A percentile compares a stretch with the other conserved stretches of the same genome.
These are phyloP conservation scores for Chalciporus piperatus DNA, from an alignment of 768 basidiomycete genomes.

Conservation along the genomic window DNA sequence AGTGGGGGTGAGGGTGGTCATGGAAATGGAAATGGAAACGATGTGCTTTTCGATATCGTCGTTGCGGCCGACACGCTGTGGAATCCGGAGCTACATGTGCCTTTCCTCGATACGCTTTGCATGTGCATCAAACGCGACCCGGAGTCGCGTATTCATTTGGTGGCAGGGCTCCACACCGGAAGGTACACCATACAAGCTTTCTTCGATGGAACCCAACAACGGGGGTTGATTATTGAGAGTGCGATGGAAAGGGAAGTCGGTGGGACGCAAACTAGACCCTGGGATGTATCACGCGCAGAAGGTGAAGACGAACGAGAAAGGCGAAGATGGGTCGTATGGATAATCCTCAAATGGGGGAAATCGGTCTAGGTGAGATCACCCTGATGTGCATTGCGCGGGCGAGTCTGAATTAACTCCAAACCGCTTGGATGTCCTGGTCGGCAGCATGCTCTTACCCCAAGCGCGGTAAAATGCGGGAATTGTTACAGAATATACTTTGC, in stretches of 20 bases:
- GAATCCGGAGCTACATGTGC: constrained; percentile 59
- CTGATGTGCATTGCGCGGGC: neutral
- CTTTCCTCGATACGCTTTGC: constrained; percentile 53
- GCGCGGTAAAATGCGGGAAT: no score
- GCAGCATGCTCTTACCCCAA: no score
- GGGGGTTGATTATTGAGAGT: constrained; percentile 46
- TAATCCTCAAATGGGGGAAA: constrained; percentile 49
- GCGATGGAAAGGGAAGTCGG: constrained; percentile 47
- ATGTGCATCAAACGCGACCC: constrained; percentile 42
- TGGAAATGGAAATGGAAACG: constrained; percentile 7
- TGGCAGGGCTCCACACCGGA: constrained; percentile 76
- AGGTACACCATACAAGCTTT: constrained; percentile 69
- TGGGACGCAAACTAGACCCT: constrained; percentile 39
- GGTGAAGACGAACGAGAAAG: constrained; percentile 65
- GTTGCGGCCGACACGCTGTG: constrained; percentile 77
- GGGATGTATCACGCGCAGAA: constrained; percentile 51
- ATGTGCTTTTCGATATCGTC: constrained; percentile 55
- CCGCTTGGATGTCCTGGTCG: no score
- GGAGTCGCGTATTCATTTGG: constrained; percentile 55
- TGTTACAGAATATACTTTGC: no score
- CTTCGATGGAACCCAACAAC: constrained; percentile 31
- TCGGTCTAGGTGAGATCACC: constrained; percentile 12
- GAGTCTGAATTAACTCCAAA: neutral
- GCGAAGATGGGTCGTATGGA: constrained; percentile 71
- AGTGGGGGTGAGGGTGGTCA: neutral